Evolutionary conservation across 305 asterid genomes (phyloP), one percentile per base, ranked within the genome.

Genomic region (Euphrasia arctica): DNA sequence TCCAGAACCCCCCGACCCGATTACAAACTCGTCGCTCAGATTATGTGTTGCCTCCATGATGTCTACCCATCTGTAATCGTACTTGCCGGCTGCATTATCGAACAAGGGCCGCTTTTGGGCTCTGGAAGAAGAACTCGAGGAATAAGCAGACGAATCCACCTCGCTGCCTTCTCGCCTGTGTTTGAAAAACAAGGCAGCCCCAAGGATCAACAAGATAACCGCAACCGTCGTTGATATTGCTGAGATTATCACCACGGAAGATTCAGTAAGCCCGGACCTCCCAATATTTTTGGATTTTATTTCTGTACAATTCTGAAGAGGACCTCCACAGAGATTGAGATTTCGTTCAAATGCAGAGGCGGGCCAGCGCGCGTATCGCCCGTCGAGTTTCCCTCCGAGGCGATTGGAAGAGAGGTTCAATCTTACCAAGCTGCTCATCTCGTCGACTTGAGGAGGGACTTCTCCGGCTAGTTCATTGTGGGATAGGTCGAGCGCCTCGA

Each of bases 1-100:
- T 28, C 97, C 97, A 0, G 95, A 89, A 0, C 98, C 97, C 12
- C 98, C 98, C 0, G 87, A 73, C 9, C 97, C 98, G 29, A 92
- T 79, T 70, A 92, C 72, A 75, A 81, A 84, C 86, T 92, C 91
- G 0, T 80, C 89, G 32, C 97, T 87, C 48, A 92, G 84, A 77
- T 91, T 82, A 13, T 91, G 82, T 4, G 98, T 89, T 27, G 96
- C 98, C 51, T 83, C 94, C 98, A 91, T 89, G 55, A 91, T 78
- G 70, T 87, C 95, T 47, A 75, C 76, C 98, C 96, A 91, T 62
- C 78, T 82, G 71, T 89, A 71, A 42, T 84, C 95, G 1, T 67
- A 78, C 76, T 76, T 86, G 15, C 72, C 83, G 39, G 78, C 84
- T 3, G 72, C 74, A 54, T 81, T 80, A 56, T 78, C 82, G 61